Evolutionary conservation across 192 early-diverging fungal species (phyloP).

Genomic region (Cladochytrium replicatum): DNA sequence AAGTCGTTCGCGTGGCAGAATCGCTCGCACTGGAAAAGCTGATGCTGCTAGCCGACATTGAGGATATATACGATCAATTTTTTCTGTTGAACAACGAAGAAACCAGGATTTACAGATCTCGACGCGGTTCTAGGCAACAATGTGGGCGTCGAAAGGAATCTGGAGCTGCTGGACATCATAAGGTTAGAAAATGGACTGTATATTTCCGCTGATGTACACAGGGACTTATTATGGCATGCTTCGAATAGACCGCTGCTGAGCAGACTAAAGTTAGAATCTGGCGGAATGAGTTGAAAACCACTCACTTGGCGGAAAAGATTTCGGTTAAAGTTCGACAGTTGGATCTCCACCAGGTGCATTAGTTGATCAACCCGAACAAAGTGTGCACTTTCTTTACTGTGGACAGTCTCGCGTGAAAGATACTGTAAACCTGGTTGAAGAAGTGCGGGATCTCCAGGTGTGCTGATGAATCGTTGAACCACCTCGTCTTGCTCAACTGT

Average conservation of each 20-base stretch:
- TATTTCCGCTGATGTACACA: too few species aligned
- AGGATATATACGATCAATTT: conserved; percentile 50
- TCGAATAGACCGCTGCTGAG: too few species aligned
- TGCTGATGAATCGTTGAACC: conserved; percentile 2
- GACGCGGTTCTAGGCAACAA: conserved; percentile 45
- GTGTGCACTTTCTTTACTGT: conserved; percentile 2
- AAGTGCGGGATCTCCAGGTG: conserved; percentile 45
- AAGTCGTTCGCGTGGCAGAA: too few species aligned
- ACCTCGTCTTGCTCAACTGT: not conserved
- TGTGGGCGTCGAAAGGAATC: conserved; percentile 33
- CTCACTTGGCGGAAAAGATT: conserved; percentile 68
- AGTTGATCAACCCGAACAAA: not conserved
- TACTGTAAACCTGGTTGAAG: conserved; percentile 59
- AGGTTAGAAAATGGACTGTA: conserved; percentile 41
- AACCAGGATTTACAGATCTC: conserved; percentile 44
- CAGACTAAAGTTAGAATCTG: conserved; percentile 38
- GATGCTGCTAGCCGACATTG: conserved; percentile 43
- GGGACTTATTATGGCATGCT: too few species aligned
- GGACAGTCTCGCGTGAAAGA: conserved; percentile 56
- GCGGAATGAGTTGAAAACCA: conserved; percentile 42
- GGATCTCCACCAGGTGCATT: conserved; percentile 54
- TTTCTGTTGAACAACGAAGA: conserved; percentile 51
- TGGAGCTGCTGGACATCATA: conserved; percentile 41
- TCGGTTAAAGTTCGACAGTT: conserved; percentile 75
- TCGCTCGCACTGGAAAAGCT: conserved; percentile 8